Conservation (phyloP, 371 early-diverging fungal genomes). For the Mucor irregularis region DNA sequence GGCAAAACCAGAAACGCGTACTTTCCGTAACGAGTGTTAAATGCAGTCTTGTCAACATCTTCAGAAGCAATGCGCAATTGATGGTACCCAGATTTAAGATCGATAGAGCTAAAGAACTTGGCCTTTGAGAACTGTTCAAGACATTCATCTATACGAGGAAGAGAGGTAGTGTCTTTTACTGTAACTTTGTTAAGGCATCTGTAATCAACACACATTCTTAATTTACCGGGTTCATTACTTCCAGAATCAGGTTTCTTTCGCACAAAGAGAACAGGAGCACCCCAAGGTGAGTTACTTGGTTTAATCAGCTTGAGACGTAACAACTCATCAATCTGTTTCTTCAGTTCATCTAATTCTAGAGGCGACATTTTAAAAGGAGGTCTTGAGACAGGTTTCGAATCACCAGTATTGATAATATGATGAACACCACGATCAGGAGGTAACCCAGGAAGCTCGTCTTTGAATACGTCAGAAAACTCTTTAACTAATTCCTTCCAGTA, state of each 20-base stretch:
- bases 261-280: slow-evolving; percentile 56
- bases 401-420: slow-evolving; percentile 27
- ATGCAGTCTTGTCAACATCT: slow-evolving; percentile 34
- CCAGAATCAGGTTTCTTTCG: slow-evolving; percentile 25
- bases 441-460: slow-evolving; percentile 9
- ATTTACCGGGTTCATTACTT: slow-evolving; percentile 53
- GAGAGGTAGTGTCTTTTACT: slow-evolving; percentile 33
- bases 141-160: slow-evolving; percentile 51
- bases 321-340: slow-evolving; percentile 29
- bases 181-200: slow-evolving; percentile 48
- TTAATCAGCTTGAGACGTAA: slow-evolving; percentile 7
- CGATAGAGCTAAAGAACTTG: slow-evolving; percentile 46
- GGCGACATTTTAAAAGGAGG: slow-evolving; percentile 29
- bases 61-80: slow-evolving; percentile 27
- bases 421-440: slow-evolving; percentile 12
- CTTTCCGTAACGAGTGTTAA: slow-evolving; percentile 38
- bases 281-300: slow-evolving; percentile 39
- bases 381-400: slow-evolving; percentile 11
- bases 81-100: slow-evolving; percentile 45
- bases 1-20: slow-evolving; percentile 48
- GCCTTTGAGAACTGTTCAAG: slow-evolving; percentile 38
- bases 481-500: background rate
- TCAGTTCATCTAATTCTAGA: slow-evolving; percentile 27
- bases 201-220: slow-evolving; percentile 43
- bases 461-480: slow-evolving; percentile 8